phyloP scores from a whole-genome alignment of 2,329 filamentous ascomycete species.

The Thermomyces lanuginosus region DNA sequence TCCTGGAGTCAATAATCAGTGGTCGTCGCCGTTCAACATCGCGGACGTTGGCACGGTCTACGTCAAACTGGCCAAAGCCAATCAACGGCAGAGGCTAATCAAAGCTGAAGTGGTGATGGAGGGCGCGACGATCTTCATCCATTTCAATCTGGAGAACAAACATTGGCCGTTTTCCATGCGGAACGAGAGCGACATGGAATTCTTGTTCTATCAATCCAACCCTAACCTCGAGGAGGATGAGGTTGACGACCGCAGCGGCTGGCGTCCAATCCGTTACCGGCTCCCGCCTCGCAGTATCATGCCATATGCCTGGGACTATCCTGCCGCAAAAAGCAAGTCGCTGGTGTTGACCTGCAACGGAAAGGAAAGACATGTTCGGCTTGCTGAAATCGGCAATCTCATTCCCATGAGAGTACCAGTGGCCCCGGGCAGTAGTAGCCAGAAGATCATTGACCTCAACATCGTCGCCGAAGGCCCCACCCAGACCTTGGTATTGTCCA shows the following conservation, averaged over 20 bases:
- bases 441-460: slow-evolving; percentile 91
- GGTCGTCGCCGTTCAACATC: slow-evolving; percentile 96
- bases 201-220: slow-evolving; percentile 89
- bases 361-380: slow-evolving; percentile 78
- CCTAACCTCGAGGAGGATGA: slow-evolving; percentile 88
- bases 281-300: slow-evolving; percentile 91
- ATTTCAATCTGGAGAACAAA: slow-evolving; percentile 76
- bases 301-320: slow-evolving; percentile 99
- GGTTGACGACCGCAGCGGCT: slow-evolving; percentile 59
- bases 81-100: slow-evolving; percentile 75
- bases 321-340: slow-evolving; percentile 90
- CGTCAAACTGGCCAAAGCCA: slow-evolving; percentile 80
- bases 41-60: slow-evolving; percentile 84
- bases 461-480: slow-evolving; percentile 91
- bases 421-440: slow-evolving; percentile 42
- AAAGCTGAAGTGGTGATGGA: slow-evolving; percentile 84
- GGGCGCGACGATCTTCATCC: slow-evolving; percentile 80
- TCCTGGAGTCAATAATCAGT: slow-evolving; percentile 86
- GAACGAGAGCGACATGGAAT: slow-evolving; percentile 93
- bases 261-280: slow-evolving; percentile 83
- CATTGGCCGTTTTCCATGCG: slow-evolving; percentile 98
- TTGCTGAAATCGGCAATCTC: slow-evolving; percentile 90
- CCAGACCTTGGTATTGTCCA: slow-evolving; percentile 83
- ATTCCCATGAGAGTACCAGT: slow-evolving; percentile 80
- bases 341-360: slow-evolving; percentile 65